Evolutionary conservation across 176 grass and related monocot genomes (phyloP), one percentile per base, ranked within the genome.

Genomic region (Aegilops sharonensis): DNA sequence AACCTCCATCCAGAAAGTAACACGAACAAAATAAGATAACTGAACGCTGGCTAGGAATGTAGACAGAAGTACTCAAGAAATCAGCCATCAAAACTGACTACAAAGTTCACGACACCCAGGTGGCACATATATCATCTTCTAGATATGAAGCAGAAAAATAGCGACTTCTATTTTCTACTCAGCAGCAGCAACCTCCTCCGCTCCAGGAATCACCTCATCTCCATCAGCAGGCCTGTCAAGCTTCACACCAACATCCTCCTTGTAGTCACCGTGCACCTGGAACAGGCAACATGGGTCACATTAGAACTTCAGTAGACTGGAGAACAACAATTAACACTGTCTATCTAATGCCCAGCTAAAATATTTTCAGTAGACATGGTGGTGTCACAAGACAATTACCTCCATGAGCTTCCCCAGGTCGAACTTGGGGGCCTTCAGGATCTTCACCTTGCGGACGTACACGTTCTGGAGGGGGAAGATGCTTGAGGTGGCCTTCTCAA

Each of bases 401-500:
- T 98, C 96, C 96, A 98, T 98, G 5, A 98, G 88, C 45, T 98
- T 98, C 4, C 96, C 96, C 35, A 98, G 78, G 67, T 98, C 96
- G 0, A 98, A 98, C 69, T 98, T 98, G 1, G 96, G 93, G 1
- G 93, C 84, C 87, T 98, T 95, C 32, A 98, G 68, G 24, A 98
- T 98, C 92, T 98, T 98, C 24, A 95, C 96, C 71, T 98, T 98
- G 50, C 93, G 93, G 83, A 98, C 91, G 42, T 91, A 98, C 3
- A 98, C 96, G 52, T 98, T 98, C 66, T 95, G 96, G 1, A 98
- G 72, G 0, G 96, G 96, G 67, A 91, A 98, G 50, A 95, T 98
- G 76, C 96, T 89, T 1, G 91, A 83, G 18, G 96, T 98, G 1
- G 93, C 64, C 85, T 98, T 98, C 86, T 98, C 96, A 23, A 98